Evolutionary conservation across 108 stramenopile genomes (phyloP).

Genomic region (Nitzschia sp.): DNA sequence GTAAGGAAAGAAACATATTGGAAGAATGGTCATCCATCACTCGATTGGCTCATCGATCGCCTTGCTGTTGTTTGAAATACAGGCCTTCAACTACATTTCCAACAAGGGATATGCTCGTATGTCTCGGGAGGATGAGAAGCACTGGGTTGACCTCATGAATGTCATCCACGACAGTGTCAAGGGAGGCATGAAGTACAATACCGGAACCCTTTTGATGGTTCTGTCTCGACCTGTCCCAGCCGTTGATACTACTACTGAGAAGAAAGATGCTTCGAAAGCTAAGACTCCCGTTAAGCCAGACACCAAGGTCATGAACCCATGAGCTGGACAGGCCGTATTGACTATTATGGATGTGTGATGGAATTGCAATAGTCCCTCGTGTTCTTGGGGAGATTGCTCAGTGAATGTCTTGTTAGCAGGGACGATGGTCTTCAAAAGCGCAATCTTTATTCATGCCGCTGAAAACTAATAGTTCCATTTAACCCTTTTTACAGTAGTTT

Average conservation of each 20-base stretch:
- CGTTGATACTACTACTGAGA: conserved; percentile 21
- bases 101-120: conserved; percentile 89
- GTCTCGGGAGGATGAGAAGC: conserved; percentile 74
- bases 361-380: neutral
- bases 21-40: neutral
- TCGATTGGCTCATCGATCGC: neutral
- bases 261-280: conserved; percentile 30
- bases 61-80: conserved; percentile 21
- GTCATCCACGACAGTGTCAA: conserved; percentile 80
- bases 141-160: conserved; percentile 87
- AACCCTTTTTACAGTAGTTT: neutral
- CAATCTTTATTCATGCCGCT: conserved; percentile 12
- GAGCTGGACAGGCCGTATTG: neutral
- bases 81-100: conserved; percentile 89
- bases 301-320: conserved; percentile 44
- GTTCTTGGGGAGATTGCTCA: neutral
- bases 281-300: conserved; percentile 37
- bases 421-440: conserved; percentile 4
- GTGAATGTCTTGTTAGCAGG: neutral
- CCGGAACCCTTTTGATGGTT: conserved; percentile 85
- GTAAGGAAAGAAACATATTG: conserved; percentile 40
- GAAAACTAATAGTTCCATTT: conserved; percentile 8
- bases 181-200: conserved; percentile 90
- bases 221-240: conserved; percentile 63
- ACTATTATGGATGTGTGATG: neutral